Evolutionary conservation across 2,329 filamentous ascomycete species (phyloP), one percentile per base, ranked within the genome.

Genomic region (Aureobasidium pullulans): DNA sequence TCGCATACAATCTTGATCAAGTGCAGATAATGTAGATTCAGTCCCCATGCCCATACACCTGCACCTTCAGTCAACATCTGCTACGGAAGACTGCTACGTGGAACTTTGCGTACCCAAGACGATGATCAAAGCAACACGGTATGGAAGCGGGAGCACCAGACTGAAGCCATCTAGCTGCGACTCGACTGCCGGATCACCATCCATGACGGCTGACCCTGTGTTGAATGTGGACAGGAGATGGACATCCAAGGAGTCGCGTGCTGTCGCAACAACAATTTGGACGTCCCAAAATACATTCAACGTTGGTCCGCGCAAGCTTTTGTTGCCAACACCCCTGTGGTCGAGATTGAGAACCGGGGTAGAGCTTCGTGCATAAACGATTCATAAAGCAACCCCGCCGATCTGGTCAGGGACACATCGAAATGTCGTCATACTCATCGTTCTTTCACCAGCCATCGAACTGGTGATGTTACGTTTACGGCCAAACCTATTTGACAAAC

Each of bases 11-110:
- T 95, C 71, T 88, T 88, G 68, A 85, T 79, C 61, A 84, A 75
- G 68, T 87, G 81, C 62, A 97, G 85, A 75, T 90, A 92, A 71
- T 96, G 91, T 42, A 97, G 84, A 76, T 96, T 97, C 66, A 88
- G 75, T 65, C 87, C 91, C 91, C 93, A 99, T 71, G 90, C 91
- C 93, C 93, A 97, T 69, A 96, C 86, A 66, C 90, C 91, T 95
- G 65, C 62, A 52, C 23, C 5, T 48, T 29, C 23, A 46, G 60
- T 58, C 37, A 60, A 60, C 37, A 16, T 34, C 52, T 34, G n/a
- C 34, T 32, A 29, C 36, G 19, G 37, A 29, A 11, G 16, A 6
- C 32, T 39, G 19, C n/a, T 28, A 39, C 11, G 16, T 23, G 29
- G 47, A 58, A 52, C 13, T 23, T 42, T 31, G 67, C 81, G 64